These are phyloP conservation scores for Ogataea nitratoaversa DNA, from an alignment of 805 yeast species.

Conservation along the genomic window DNA sequence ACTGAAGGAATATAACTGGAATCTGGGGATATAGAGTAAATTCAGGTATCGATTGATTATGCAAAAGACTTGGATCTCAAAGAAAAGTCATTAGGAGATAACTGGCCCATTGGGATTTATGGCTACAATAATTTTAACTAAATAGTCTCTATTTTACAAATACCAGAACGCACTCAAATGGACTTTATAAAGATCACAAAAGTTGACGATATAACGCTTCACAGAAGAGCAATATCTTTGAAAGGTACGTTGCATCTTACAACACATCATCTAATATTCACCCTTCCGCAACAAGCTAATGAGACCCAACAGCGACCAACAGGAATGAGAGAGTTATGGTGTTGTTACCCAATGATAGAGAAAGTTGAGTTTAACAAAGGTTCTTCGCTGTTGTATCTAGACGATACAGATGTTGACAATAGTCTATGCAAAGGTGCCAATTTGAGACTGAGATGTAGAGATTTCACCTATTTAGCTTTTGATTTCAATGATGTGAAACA, in stretches of 20 bases:
- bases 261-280: conserved; percentile 71
- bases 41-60: too few species aligned
- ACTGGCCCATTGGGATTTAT: too few species aligned
- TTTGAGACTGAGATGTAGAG: conserved; percentile 74
- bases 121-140: too few species aligned
- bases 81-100: too few species aligned
- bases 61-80: too few species aligned
- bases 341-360: conserved; percentile 81
- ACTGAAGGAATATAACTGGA: too few species aligned
- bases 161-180: conserved; percentile 30
- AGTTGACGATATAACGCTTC: conserved; percentile 43
- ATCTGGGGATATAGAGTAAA: too few species aligned
- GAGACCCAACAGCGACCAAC: conserved; percentile 12
- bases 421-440: conserved; percentile 38
- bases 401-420: conserved; percentile 15
- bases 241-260: conserved; percentile 65
- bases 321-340: conserved; percentile 71
- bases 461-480: conserved; percentile 75
- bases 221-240: conserved; percentile 52
- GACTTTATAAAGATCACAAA: conserved; percentile 53
- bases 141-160: too few species aligned
- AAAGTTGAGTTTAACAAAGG: conserved; percentile 55
- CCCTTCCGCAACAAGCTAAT: conserved; percentile 23
- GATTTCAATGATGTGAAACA: conserved; percentile 58
- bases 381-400: conserved; percentile 34